Percentiles rank a stretch among this genome's conserved stretches.
Conservation (phyloP, 164 flowering plant genomes). For the Magnolia kwangsiensis region DNA sequence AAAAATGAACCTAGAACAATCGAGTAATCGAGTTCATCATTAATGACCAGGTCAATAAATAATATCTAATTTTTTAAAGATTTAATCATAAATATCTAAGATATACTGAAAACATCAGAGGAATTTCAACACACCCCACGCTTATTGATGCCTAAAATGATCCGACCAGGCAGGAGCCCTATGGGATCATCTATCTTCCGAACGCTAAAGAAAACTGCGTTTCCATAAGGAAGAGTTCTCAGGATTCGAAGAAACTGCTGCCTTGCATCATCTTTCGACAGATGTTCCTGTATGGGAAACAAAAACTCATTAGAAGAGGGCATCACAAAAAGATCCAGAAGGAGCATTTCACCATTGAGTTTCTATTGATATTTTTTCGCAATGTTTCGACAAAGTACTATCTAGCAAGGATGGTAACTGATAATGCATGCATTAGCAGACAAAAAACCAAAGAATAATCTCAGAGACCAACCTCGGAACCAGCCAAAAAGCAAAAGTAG, state of each 20-base stretch:
- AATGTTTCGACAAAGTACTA: neutral
- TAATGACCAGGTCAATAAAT: neutral
- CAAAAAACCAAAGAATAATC: neutral
- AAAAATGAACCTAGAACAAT: slow-evolving; percentile 80
- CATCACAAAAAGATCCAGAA: neutral
- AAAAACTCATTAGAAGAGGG: neutral
- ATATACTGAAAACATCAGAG: neutral
- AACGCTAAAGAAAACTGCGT: slow-evolving; percentile 88
- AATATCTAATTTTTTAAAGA: no score
- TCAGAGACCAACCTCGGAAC: neutral
- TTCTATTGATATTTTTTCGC: neutral
- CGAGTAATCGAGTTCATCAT: slow-evolving; percentile 11
- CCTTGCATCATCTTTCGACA: slow-evolving; percentile 93
- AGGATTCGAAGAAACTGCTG: slow-evolving; percentile 87
- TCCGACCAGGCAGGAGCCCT: slow-evolving; percentile 96
- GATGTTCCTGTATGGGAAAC: slow-evolving; percentile 49
- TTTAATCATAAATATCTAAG: neutral
- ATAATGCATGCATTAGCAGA: neutral
- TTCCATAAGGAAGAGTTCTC: slow-evolving; percentile 90
- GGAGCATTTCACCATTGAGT: neutral
- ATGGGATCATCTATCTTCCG: slow-evolving; percentile 99
- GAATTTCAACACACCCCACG: slow-evolving; percentile 71
- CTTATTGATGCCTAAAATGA: slow-evolving; percentile 86
- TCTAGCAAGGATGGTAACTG: neutral
- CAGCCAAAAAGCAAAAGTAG: neutral